Evolutionary conservation across 2,329 filamentous ascomycete species (phyloP), one percentile per base, ranked within the genome.

Genomic region (Talaromyces amestolkiae): DNA sequence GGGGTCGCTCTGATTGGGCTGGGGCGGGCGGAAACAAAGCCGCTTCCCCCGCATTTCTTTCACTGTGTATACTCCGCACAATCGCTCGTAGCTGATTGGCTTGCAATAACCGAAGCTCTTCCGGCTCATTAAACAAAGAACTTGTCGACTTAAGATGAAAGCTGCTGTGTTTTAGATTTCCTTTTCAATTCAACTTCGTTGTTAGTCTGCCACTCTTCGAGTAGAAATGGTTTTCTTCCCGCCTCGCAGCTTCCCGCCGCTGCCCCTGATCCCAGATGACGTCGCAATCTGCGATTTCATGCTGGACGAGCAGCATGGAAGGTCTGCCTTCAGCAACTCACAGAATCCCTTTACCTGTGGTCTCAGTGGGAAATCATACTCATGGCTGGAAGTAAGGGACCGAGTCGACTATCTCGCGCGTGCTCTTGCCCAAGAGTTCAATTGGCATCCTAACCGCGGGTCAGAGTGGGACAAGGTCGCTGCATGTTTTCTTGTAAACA

Each of bases 401-500:
- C 84, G 90, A 24, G 85, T 90, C 10, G 88, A 92, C 33, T 82
- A 80, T 62, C 82, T 95, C 24, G 85, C 91, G 17, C 85, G 89
- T 65, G 89, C 86, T 24, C 79, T 96, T 39, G 84, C 85, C 47
- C 88, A 90, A 74, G 87, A 91, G 68, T 84, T 95, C 66, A 88
- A 86, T 51, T 93, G 91, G 84, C 76, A 84, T 54, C 87, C 89
- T 8, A 89, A 91, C 69, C 76, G 87, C 65, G 91, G 89, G 13
- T 86, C 86, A 0, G 90, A 93, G 74, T 95, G 89, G 89, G 91
- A 95, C 72, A 92, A 93, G 76, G 90, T 93, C 27, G 81, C 92
- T 58, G 89, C 83, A 4, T 81, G 93, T 33, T 96, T 91, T 78
- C 89, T 89, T n/a, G 78, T 93, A 66, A 96, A 96, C 74, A 92